Percentiles rank a stretch among this genome's conserved stretches.
phyloP scores from a whole-genome alignment of 352 stramenopile genomes.

The Pythium angustatum region DNA sequence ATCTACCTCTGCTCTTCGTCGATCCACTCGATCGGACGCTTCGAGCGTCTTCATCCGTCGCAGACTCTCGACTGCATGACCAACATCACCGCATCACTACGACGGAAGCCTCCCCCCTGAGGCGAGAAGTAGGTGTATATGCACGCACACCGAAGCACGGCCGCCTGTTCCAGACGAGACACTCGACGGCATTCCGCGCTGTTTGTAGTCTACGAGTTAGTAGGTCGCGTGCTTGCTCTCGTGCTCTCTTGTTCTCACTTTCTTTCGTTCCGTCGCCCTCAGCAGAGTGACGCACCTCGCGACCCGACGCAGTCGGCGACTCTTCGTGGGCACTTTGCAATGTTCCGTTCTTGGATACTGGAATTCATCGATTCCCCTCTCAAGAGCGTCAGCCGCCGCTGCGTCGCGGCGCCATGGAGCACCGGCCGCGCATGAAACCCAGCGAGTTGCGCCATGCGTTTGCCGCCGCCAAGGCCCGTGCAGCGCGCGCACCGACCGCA shows the following conservation, averaged over 20 bases:
- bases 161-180: neutral
- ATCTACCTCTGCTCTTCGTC: neutral
- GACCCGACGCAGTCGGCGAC: slow-evolving; percentile 4
- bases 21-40: neutral
- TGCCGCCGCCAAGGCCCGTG: slow-evolving; percentile 50
- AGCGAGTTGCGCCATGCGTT: slow-evolving; percentile 72
- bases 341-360: neutral
- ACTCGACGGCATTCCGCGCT: neutral
- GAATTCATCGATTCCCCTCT: neutral
- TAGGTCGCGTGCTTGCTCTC: neutral
- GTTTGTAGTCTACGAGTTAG: no score
- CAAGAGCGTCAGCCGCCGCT: neutral
- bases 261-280: no score
- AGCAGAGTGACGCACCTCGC: neutral
- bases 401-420: slow-evolving; percentile 8
- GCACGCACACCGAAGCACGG: neutral
- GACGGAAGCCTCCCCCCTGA: no score
- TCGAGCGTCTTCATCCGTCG: neutral
- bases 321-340: slow-evolving; percentile 1
- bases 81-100: neutral
- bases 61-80: neutral
- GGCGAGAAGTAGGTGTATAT: neutral
- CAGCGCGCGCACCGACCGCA: slow-evolving; percentile 36
- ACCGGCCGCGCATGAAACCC: slow-evolving; percentile 39
- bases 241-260: neutral